A percentile compares a stretch with the other conserved stretches of the same genome.
Conservation (phyloP, 140 eudicot genomes). For the Flaveria floridana region DNA sequence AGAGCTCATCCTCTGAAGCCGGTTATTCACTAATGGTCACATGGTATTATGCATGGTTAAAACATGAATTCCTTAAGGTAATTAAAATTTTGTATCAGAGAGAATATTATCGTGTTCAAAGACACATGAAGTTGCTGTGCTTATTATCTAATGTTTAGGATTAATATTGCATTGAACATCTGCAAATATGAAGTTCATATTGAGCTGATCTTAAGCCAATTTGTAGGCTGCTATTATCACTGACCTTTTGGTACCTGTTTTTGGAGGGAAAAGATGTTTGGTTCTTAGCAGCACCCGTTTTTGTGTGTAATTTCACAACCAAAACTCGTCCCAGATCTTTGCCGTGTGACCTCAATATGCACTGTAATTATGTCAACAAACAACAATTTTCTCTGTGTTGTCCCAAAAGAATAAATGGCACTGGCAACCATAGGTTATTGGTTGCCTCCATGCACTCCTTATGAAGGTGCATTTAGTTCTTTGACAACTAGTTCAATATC, state of each 20-base stretch:
- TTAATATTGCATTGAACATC: neutral
- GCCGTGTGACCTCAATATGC: neutral
- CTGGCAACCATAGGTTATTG: no score
- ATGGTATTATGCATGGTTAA: neutral
- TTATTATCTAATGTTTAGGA: no score
- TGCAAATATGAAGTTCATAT: neutral
- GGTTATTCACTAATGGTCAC: conserved; percentile 52
- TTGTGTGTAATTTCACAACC: neutral
- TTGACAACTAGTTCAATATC: neutral
- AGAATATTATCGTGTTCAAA: neutral
- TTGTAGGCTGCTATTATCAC: neutral
- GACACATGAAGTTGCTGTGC: neutral
- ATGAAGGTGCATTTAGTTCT: neutral
- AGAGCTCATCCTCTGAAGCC: conserved; percentile 90
- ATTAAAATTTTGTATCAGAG: neutral
- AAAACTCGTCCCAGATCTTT: neutral
- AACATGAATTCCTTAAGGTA: neutral
- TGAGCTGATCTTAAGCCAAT: neutral
- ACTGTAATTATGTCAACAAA: no score
- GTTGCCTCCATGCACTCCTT: neutral
- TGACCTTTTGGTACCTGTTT: neutral
- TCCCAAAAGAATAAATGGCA: neutral
- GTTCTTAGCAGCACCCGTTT: neutral
- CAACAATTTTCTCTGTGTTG: neutral
- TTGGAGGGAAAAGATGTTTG: neutral